Percentiles rank a stretch among this genome's conserved stretches.
phyloP scores from a whole-genome alignment of 2,329 filamentous ascomycete species.

The Chalaropsis ovoidea region DNA sequence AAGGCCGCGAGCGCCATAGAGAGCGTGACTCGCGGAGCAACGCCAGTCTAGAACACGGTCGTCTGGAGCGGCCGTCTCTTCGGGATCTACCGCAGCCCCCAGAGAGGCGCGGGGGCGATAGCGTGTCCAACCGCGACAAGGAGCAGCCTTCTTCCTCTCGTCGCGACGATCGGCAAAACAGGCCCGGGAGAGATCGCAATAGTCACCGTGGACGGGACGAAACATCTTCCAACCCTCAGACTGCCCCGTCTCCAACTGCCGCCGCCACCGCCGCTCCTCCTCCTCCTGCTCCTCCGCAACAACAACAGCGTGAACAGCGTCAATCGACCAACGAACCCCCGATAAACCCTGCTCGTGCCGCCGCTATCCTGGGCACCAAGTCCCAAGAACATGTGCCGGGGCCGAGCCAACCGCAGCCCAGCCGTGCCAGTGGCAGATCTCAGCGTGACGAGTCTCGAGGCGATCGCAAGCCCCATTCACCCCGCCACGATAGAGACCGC shows the following conservation, averaged over 20 bases:
- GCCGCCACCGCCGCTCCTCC: too few relatives aligned
- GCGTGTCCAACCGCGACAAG: slow-evolving; percentile 16
- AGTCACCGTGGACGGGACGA: slow-evolving; percentile 27
- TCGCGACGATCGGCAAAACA: slow-evolving; percentile 25
- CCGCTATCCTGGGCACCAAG: slow-evolving; percentile 35
- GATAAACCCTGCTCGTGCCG: slow-evolving; percentile 48
- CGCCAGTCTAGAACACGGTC: slow-evolving; percentile 20
- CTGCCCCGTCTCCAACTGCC: slow-evolving; percentile 27
- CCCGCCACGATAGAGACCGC: slow-evolving; percentile 20
- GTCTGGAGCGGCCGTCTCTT: slow-evolving; percentile 26
- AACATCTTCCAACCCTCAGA: not conserved
- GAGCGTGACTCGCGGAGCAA: slow-evolving; percentile 22
- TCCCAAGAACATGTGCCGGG: not conserved
- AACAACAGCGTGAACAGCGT: slow-evolving; percentile 25
- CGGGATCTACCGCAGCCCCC: slow-evolving; percentile 40
- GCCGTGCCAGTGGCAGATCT: slow-evolving; percentile 5
- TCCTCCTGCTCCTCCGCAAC: slow-evolving; percentile 31
- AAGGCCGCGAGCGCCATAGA: slow-evolving; percentile 16
- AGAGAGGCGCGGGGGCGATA: slow-evolving; percentile 35
- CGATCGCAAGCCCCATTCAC: slow-evolving; percentile 20
- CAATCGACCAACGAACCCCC: slow-evolving; percentile 36
- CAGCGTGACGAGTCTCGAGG: slow-evolving; percentile 18
- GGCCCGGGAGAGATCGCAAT: slow-evolving; percentile 30
- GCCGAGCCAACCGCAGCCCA: not conserved
- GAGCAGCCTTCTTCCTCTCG: slow-evolving; percentile 19